Evolutionary conservation across 2,329 filamentous ascomycete genomes (phyloP).

Genomic region (Diaporthe destruens): DNA sequence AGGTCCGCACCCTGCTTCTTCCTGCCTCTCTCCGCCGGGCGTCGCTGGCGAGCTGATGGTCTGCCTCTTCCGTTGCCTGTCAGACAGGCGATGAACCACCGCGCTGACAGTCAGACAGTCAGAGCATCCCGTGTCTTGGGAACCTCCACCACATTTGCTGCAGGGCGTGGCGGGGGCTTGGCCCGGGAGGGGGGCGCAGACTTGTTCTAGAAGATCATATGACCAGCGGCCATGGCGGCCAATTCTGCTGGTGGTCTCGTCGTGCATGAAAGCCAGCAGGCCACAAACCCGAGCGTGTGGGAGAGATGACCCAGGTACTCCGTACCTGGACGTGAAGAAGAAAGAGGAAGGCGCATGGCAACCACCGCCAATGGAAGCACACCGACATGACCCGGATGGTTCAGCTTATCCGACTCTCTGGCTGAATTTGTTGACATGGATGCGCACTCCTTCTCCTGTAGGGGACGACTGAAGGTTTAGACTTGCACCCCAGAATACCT

Average conservation of each 20-base stretch:
- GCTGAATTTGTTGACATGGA: neutral
- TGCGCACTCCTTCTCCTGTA: slow-evolving; percentile 12
- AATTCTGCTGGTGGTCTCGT: slow-evolving; percentile 18
- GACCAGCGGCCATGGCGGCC: slow-evolving; percentile 27
- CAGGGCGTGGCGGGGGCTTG: neutral
- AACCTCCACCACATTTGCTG: slow-evolving; percentile 3
- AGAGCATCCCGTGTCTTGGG: slow-evolving; percentile 15
- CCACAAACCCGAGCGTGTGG: slow-evolving; percentile 17
- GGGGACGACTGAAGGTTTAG: slow-evolving; percentile 23
- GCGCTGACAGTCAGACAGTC: slow-evolving; percentile 30
- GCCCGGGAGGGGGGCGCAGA: slow-evolving; percentile 23
- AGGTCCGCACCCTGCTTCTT: slow-evolving; percentile 31
- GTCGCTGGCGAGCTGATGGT: slow-evolving; percentile 13
- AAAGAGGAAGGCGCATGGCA: neutral
- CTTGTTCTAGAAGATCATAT: slow-evolving; percentile 38
- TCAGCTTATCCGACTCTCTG: neutral
- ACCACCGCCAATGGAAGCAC: neutral
- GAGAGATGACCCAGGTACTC: neutral
- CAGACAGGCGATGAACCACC: neutral
- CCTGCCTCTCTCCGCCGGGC: slow-evolving; percentile 32
- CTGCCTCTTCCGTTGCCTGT: neutral
- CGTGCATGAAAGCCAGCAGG: slow-evolving; percentile 27
- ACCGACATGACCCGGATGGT: neutral
- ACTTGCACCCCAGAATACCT: slow-evolving; percentile 23
- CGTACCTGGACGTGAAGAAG: too few relatives aligned